Conservation (phyloP, 2,329 filamentous ascomycete genomes). For the Aspergillus awamori region DNA sequence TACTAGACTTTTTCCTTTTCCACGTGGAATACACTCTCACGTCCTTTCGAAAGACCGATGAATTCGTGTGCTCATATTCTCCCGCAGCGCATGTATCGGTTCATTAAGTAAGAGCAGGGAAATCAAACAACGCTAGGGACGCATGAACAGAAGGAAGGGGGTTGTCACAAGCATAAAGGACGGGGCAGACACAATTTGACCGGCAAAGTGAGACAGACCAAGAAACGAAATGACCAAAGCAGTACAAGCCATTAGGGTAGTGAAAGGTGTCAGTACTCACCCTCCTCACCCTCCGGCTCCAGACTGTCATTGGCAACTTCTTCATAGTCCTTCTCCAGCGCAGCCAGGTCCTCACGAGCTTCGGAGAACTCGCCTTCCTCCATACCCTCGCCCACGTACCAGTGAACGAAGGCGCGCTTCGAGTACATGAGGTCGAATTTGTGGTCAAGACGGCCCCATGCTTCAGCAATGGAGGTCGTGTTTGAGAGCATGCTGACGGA, state of each 20-base stretch:
- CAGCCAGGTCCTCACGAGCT: conserved; percentile 81
- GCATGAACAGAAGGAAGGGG: conserved; percentile 28
- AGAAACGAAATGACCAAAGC: conserved; percentile 21
- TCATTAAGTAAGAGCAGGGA: conserved; percentile 7
- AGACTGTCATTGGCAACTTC: conserved; percentile 75
- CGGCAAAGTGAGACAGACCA: conserved; percentile 17
- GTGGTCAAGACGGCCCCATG: conserved; percentile 65
- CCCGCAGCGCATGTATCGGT: conserved; percentile 10
- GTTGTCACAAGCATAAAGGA: conserved; percentile 26
- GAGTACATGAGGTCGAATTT: conserved; percentile 73
- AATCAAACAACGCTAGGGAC: conserved; percentile 23
- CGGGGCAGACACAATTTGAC: conserved; percentile 17
- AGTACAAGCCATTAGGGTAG: not conserved
- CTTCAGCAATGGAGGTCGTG: conserved; percentile 68
- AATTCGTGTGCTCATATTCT: conserved; percentile 16
- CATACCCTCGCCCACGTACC: conserved; percentile 87
- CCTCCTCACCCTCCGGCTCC: conserved; percentile 61
- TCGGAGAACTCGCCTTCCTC: conserved; percentile 90
- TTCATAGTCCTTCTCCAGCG: conserved; percentile 84
- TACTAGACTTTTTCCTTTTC: conserved; percentile 1
- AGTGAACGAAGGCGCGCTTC: conserved; percentile 71
- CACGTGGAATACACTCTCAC: not conserved
- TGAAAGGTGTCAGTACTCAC: conserved; percentile 33
- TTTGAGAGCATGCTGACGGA: conserved; percentile 67
- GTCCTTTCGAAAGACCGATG: not conserved